Evolutionary conservation across 371 early-diverging fungal species (phyloP).

Genomic region (Gilbertella persicaria): DNA sequence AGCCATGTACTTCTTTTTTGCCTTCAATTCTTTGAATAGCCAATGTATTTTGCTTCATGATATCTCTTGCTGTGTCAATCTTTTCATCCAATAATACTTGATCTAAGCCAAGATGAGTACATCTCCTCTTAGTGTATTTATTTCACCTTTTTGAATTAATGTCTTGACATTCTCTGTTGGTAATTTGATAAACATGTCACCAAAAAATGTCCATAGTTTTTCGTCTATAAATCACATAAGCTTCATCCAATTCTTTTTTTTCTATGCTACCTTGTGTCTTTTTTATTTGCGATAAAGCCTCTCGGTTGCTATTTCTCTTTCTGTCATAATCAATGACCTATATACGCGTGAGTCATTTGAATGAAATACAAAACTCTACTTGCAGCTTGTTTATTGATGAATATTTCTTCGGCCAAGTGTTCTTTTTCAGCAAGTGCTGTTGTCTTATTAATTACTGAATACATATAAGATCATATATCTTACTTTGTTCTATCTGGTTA

Average conservation of each 20-base stretch:
- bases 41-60: conserved; percentile 46
- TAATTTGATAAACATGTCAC: conserved; percentile 67
- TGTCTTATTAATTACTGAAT: too few species aligned
- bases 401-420: conserved; percentile 60
- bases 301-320: conserved; percentile 60
- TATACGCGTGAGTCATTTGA: background rate
- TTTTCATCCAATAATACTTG: conserved; percentile 46
- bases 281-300: conserved; percentile 56
- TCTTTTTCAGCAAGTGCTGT: conserved; percentile 57
- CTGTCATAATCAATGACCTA: conserved; percentile 67
- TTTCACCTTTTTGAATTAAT: conserved; percentile 51
- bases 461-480: too few species aligned
- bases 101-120: conserved; percentile 20
- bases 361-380: background rate
- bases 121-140: background rate
- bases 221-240: conserved; percentile 36
- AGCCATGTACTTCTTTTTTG: conserved; percentile 44
- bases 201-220: conserved; percentile 66
- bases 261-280: conserved; percentile 19
- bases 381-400: conserved; percentile 64
- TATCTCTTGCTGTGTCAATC: conserved; percentile 40
- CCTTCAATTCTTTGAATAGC: conserved; percentile 54
- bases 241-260: conserved; percentile 7
- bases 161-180: conserved; percentile 39
- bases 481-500: conserved; percentile 28